Percentiles rank a stretch among this genome's conserved stretches.
phyloP scores from a whole-genome alignment of 768 basidiomycete species.

The Scleroderma bovista region DNA sequence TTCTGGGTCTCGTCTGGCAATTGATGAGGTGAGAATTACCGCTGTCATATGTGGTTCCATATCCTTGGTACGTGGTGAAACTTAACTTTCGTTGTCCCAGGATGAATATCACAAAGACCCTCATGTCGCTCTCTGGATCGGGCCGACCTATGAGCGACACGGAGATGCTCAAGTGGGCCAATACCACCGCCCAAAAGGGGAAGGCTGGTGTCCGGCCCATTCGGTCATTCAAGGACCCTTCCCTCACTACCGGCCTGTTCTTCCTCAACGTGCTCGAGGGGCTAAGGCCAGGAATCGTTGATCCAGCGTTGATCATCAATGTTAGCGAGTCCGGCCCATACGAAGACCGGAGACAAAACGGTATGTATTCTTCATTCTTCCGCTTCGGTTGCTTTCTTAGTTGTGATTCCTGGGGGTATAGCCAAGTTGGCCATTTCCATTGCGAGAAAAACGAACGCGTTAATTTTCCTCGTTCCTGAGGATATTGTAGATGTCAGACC shows the following conservation, averaged over 20 bases:
- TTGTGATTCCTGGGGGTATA: slow-evolving; percentile 25
- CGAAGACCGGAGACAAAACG: slow-evolving; percentile 90
- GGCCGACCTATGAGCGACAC: slow-evolving; percentile 86
- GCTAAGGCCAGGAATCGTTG: slow-evolving; percentile 91
- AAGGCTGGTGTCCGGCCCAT: slow-evolving; percentile 58
- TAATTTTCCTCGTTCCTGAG: slow-evolving; percentile 96
- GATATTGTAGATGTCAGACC: slow-evolving; percentile 94
- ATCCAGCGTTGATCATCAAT: slow-evolving; percentile 69
- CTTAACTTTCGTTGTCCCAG: slow-evolving; percentile 28
- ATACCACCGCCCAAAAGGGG: slow-evolving; percentile 73
- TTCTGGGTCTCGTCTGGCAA: slow-evolving; percentile 97
- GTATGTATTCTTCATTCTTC: slow-evolving; percentile 40
- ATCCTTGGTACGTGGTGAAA: neutral
- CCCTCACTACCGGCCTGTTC: slow-evolving; percentile 84
- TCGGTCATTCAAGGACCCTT: slow-evolving; percentile 92
- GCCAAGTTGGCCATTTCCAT: slow-evolving; percentile 98
- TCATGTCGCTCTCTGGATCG: slow-evolving; percentile 61
- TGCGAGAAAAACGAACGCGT: slow-evolving; percentile 93
- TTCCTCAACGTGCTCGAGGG: slow-evolving; percentile 90
- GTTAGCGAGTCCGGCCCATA: slow-evolving; percentile 61
- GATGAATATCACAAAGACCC: slow-evolving; percentile 87
- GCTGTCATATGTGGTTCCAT: neutral
- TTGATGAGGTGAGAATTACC: slow-evolving; percentile 83
- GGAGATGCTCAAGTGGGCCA: slow-evolving; percentile 96
- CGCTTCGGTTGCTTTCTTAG: neutral